Evolutionary conservation across 495 filamentous ascomycete genomes (phyloP).

Genomic region (Tuber melanosporum): DNA sequence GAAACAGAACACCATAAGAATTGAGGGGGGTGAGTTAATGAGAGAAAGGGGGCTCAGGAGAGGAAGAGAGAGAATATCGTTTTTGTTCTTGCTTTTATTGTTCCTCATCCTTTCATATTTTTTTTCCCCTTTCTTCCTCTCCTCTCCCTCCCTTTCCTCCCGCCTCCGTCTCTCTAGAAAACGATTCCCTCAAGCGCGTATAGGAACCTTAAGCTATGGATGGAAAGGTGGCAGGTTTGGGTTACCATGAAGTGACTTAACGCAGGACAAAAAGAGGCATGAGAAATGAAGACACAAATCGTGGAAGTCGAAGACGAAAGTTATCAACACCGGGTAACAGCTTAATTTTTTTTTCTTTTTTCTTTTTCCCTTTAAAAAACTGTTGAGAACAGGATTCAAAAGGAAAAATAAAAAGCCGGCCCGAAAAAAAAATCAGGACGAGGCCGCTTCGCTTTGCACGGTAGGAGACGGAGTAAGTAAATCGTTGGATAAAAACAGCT

Average conservation of each 20-base stretch:
- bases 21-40: not conserved
- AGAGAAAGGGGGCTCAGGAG: constrained; percentile 7
- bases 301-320: constrained; percentile 18
- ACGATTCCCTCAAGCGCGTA: not conserved
- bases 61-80: constrained; percentile 5
- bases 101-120: not conserved
- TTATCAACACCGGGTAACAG: constrained; percentile 36
- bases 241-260: constrained; percentile 38
- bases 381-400: not conserved
- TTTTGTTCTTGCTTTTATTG: not conserved
- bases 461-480: not conserved
- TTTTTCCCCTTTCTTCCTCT: not conserved
- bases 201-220: not conserved
- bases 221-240: not conserved
- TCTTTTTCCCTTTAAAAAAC: not conserved
- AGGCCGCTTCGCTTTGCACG: not conserved
- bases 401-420: not conserved
- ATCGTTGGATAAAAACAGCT: constrained; percentile 14
- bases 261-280: constrained; percentile 39
- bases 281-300: constrained; percentile 29
- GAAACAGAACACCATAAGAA: constrained; percentile 9
- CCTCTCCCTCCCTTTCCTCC: not conserved
- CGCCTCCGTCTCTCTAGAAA: not conserved
- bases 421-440: not conserved
- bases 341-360: not conserved